A percentile compares a stretch with the other conserved stretches of the same genome.
Evolutionary conservation across 257 asterid genomes (phyloP).

Genomic region (Solanum piurae): DNA sequence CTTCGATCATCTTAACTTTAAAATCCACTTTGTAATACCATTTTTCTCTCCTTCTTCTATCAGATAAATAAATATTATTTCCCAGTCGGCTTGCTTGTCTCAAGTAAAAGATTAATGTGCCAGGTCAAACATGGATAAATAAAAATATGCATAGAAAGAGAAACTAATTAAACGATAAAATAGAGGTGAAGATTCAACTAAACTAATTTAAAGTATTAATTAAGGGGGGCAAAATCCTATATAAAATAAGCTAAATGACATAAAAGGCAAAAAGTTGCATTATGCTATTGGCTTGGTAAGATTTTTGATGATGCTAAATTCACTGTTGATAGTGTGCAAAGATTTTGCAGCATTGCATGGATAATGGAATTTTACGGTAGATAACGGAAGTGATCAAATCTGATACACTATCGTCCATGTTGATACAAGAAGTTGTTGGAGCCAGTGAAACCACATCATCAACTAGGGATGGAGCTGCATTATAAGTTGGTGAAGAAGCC

Average conservation of each 20-base stretch:
- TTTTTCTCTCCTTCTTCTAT: background rate
- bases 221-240: background rate
- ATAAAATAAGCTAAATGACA: background rate
- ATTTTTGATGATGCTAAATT: background rate
- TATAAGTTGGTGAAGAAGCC: background rate
- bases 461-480: background rate
- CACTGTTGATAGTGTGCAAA: background rate
- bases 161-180: no score
- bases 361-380: background rate
- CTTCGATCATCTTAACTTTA: background rate
- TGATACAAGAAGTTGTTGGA: background rate
- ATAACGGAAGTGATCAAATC: conserved; percentile 1
- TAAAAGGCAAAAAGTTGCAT: background rate
- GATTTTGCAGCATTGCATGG: conserved; percentile 2
- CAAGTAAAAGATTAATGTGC: background rate
- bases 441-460: background rate
- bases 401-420: background rate
- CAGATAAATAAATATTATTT: no score
- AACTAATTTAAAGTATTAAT: background rate
- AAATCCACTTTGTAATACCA: background rate
- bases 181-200: background rate
- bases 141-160: background rate
- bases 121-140: background rate
- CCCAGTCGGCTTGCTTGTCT: background rate
- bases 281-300: background rate